Evolutionary conservation across 2,329 filamentous ascomycete genomes (phyloP).

Genomic region (Xylaria polymorpha): DNA sequence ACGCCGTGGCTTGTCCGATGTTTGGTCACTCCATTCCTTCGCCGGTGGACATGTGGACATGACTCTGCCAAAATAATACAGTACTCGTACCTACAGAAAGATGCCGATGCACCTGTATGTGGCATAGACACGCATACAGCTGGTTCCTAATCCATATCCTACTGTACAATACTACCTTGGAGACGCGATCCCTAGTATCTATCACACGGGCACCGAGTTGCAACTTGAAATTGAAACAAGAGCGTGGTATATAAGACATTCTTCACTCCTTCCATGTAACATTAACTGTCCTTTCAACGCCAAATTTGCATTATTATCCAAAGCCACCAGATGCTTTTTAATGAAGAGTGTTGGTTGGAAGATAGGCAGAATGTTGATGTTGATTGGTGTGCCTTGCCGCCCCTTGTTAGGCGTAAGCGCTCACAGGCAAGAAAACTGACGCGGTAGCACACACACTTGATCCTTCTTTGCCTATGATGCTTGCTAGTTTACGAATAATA

Average conservation of each 20-base stretch:
- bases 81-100: not conserved
- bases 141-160: not conserved
- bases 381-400: conserved; percentile 36
- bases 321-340: conserved; percentile 12
- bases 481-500: not conserved
- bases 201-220: conserved; percentile 1
- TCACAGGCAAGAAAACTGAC: conserved; percentile 24
- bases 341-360: conserved; percentile 14
- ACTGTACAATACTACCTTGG: not conserved
- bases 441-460: conserved; percentile 25
- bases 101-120: not conserved
- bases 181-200: not conserved
- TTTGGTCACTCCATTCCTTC: conserved; percentile 2
- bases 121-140: not conserved
- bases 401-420: conserved; percentile 34
- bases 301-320: conserved; percentile 25
- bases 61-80: not conserved
- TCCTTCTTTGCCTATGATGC: not conserved
- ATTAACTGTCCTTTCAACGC: conserved; percentile 37
- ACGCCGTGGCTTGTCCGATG: not conserved
- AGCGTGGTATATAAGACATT: conserved; percentile 18
- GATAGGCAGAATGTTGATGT: not conserved
- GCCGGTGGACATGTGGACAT: not conserved
- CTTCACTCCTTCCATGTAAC: conserved; percentile 28
- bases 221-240: conserved; percentile 14